Evolutionary conservation across 345 rosid genomes (phyloP), one percentile per base, ranked within the genome.

Genomic region (Brassica carinata): DNA sequence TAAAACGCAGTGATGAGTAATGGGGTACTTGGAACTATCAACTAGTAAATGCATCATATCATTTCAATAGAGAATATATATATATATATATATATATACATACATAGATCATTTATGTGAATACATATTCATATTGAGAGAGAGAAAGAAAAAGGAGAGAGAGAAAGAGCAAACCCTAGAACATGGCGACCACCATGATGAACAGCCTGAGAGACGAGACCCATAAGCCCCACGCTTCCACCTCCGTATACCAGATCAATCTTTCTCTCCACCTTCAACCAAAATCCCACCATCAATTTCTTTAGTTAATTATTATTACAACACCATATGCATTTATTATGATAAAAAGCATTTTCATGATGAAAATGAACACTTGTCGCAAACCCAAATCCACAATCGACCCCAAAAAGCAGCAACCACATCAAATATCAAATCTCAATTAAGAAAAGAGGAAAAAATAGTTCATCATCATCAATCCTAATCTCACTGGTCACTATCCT

Each of bases 121-220:
- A 15, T 58, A 7, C 63, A 66, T 15, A 73, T 55, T 73, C 73
- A 73, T 67, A 72, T 76, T 23, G 26, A 69, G 34, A 75, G 77
- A 75, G 72, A 75, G 74, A 77, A 73, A 19, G 72, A 71, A 31
- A 76, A 55, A 38, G 70, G 73, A 66, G 73, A 76, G 79, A 78
- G 23, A 19, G 79, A 80, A 81, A 76, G 74, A 71, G 75, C 91
- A 85, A 88, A 92, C 98, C 98, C 96, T 89, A 94, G 86, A 85
- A 94, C 98, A 88, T 92, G 98, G 83, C 98, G 97, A 80, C 97
- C 98, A 71, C 96, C 98, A 91, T 89, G 91, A 92, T 91, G 96
- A 90, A 92, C 98, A 36, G 93, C 97, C 79, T 94, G 98, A 85
- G 98, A 94, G 83, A 94, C 94, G 75, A 94, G 94, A 81, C 97